These are phyloP conservation scores for Rhodotorula diobovata DNA, from an alignment of 768 basidiomycete genomes.

Conservation along the genomic window DNA sequence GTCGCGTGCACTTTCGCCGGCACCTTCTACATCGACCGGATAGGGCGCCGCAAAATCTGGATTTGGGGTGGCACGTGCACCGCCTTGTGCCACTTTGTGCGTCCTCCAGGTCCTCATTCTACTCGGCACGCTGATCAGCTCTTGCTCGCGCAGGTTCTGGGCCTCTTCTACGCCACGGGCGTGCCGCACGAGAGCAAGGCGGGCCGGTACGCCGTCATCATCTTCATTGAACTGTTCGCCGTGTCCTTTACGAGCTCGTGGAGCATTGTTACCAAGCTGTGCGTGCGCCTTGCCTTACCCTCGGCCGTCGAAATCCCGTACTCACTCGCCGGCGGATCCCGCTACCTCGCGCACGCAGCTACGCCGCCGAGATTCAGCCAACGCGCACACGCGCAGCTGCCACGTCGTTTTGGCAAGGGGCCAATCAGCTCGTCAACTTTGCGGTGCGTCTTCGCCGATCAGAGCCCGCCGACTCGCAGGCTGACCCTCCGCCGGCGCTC, in stretches of 20 bases:
- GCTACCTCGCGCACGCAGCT: conserved; percentile 13
- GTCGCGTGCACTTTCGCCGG: conserved; percentile 40
- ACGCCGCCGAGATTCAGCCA: conserved; percentile 54
- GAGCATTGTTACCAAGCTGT: conserved; percentile 48
- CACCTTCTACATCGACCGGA: conserved; percentile 24
- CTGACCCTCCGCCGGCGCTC: no score
- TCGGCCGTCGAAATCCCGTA: no score
- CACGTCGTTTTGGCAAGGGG: conserved; percentile 3
- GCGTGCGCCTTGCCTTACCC: conserved; percentile 46
- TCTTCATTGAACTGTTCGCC: conserved; percentile 54
- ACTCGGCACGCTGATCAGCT: background rate
- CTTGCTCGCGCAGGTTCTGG: conserved; percentile 41
- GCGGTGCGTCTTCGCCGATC: background rate
- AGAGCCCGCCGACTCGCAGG: no score
- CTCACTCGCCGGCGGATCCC: no score
- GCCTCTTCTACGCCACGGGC: conserved; percentile 51
- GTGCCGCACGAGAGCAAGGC: conserved; percentile 40
- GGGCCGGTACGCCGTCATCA: conserved; percentile 52
- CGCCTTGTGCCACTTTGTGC: conserved; percentile 48
- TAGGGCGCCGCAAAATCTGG: conserved; percentile 47
- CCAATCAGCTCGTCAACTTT: conserved; percentile 24
- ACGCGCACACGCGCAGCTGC: conserved; percentile 52
- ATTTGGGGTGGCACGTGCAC: conserved; percentile 53
- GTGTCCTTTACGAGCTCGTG: conserved; percentile 52
- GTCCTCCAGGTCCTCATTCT: background rate